Evolutionary conservation across 2,329 filamentous ascomycete genomes (phyloP), one percentile per base, ranked within the genome.

Genomic region (Pezizomycotina sp.): DNA sequence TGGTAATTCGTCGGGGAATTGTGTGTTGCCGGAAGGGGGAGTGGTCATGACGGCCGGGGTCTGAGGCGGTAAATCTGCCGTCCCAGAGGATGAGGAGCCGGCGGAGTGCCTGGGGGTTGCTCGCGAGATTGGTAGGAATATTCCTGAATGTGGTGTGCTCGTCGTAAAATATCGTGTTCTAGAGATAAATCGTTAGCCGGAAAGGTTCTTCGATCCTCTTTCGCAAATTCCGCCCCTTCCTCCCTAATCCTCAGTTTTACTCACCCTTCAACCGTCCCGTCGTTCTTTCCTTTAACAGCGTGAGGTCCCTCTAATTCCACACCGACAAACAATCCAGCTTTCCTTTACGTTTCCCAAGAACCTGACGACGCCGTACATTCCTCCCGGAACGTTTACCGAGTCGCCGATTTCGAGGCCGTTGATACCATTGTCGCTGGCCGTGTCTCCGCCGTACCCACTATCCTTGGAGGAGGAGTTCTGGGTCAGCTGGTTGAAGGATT

Each of bases 191-290:
- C 22, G 12, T 24, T 24, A 18, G 14, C 15, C 24, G 23, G 32
- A 22, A 33, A n/a, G n/a, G n/a, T n/a, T n/a, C n/a, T n/a, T n/a
- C n/a, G n/a, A n/a, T n/a, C n/a, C n/a, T n/a, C n/a, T n/a, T n/a
- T n/a, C n/a, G n/a, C n/a, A n/a, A n/a, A n/a, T n/a, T n/a, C n/a
- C n/a, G n/a, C n/a, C n/a, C n/a, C n/a, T n/a, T n/a, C n/a, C n/a
- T n/a, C n/a, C n/a, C n/a, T n/a, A n/a, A n/a, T n/a, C n/a, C n/a
- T n/a, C n/a, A n/a, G n/a, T n/a, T n/a, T n/a, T n/a, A 53, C 71
- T 59, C 66, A 86, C 80, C 86, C 89, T 50, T 95, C 86, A 36
- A 95, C 89, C 57, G 92, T 84, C 46, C 89, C 89, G 52, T 71
- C 91, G 55, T 98, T 98, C 65, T 98, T 98, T 21, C 89, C 89